Base-by-base conservation (phyloP, 345 rosid genomes). In the Eucalyptus tenuipes region DNA sequence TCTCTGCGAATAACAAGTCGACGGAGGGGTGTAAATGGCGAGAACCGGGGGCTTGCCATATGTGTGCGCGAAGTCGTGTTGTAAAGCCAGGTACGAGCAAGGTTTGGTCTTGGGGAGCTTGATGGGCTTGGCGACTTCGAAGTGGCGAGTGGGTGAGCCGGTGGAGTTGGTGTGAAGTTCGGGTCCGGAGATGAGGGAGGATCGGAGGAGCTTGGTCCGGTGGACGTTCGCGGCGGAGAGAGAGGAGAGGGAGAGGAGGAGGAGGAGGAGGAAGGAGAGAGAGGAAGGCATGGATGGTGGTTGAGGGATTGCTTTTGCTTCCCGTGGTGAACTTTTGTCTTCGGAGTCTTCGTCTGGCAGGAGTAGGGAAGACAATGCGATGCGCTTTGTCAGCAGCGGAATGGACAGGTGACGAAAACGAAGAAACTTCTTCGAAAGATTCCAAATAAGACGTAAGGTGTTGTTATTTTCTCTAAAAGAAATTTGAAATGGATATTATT, bases 111-210 rank as follows among this genome's bases (percentile, higher is more conserved):
- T 91, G 85, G 95, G 91, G 84, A 91, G 64, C 10, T 88, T 64
- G 84, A 92, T 93, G 80, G 99, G 98, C 92, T 92, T 96, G 87
- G 95, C 92, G 11, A 97, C 99, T 88, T 97, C 99, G 89, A 97
- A 97, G 95, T 71, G 93, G 81, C 91, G 93, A 48, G 61, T 37
- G 50, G 84, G 89, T 14, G 89, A 31, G 55, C 10, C 91, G 85
- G 59, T 45, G 42, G 88, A 79, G 86, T 87, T 89, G 86, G 91
- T 88, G 87, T 64, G 90, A 11, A 64, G 88, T 18, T 88, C 86
- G 88, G 89, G 91, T 40, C 92, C 95, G 29, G 90, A 85, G 88
- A 92, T 31, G 89, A 92, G 86, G 86, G 92, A 87, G 53, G 91
- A 90, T 94, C 93, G 84, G 85, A n/a, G 82, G 93, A 66, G 29